Conservation (phyloP, 2,329 filamentous ascomycete genomes). For the Phialophora expanda region DNA sequence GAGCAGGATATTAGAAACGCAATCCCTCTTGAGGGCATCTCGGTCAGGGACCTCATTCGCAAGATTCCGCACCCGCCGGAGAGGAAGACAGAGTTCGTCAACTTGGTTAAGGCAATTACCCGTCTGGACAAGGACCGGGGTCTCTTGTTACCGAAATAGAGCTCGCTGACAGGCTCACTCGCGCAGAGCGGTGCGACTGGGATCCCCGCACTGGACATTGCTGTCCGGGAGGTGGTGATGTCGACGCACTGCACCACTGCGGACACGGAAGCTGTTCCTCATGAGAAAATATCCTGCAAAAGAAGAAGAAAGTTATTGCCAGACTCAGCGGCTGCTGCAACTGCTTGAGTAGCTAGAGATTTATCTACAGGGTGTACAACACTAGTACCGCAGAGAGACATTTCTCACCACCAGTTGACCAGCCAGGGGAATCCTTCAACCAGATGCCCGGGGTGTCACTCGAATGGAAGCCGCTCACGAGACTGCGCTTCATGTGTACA, state of each 20-base stretch:
- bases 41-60: slow-evolving; percentile 51
- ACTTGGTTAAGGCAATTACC: slow-evolving; percentile 30
- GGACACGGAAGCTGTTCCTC: neutral
- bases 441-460: neutral
- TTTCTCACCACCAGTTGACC: neutral
- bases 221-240: neutral
- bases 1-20: slow-evolving; percentile 54
- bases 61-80: slow-evolving; percentile 32
- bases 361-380: neutral
- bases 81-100: slow-evolving; percentile 27
- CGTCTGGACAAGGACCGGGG: slow-evolving; percentile 31
- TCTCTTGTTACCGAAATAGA: slow-evolving; percentile 32
- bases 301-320: neutral
- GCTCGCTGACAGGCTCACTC: neutral
- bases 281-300: neutral
- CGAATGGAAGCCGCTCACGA: neutral
- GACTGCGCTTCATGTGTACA: neutral
- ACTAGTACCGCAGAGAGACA: neutral
- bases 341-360: neutral
- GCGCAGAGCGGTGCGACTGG: neutral
- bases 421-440: neutral
- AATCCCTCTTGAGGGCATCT: slow-evolving; percentile 53
- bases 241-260: neutral
- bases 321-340: neutral
- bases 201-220: neutral